Percentiles rank a stretch among this genome's conserved stretches.
These are phyloP conservation scores for Colletotrichum sp. DNA, from an alignment of 2,329 filamentous ascomycete genomes.

Conservation along the genomic window DNA sequence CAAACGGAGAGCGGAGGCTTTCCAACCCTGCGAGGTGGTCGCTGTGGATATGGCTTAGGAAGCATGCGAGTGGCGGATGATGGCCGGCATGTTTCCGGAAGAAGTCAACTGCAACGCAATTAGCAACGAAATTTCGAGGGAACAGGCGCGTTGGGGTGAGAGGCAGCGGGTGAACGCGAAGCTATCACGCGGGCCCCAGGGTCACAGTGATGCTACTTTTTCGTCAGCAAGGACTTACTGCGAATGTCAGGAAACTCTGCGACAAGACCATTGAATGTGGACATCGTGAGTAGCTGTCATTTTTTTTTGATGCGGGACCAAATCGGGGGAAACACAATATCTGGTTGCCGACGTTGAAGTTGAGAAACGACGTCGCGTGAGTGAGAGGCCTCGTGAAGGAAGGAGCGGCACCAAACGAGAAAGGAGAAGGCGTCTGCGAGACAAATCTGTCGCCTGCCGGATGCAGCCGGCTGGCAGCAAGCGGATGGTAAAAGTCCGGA, in stretches of 20 bases:
- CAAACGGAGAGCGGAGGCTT: constrained; percentile 76
- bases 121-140: neutral
- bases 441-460: neutral
- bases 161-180: constrained; percentile 3
- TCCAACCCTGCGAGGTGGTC: constrained; percentile 88
- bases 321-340: neutral
- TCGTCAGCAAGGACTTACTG: constrained; percentile 46
- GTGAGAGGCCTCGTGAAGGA: neutral
- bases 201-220: neutral
- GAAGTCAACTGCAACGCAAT: constrained; percentile 71
- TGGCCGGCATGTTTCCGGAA: constrained; percentile 66
- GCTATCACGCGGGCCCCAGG: neutral
- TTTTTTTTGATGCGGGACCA: neutral
- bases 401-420: neutral
- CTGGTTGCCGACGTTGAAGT: neutral
- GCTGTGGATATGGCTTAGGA: constrained; percentile 91
- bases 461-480: neutral
- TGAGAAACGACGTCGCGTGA: neutral
- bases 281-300: constrained; percentile 57
- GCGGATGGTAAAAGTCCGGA: neutral
- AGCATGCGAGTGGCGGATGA: constrained; percentile 77
- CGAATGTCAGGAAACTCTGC: constrained; percentile 81
- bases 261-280: constrained; percentile 76
- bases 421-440: neutral
- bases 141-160: neutral